Base-by-base conservation (phyloP, 768 basidiomycete species). In the Boletus sensibilis region DNA sequence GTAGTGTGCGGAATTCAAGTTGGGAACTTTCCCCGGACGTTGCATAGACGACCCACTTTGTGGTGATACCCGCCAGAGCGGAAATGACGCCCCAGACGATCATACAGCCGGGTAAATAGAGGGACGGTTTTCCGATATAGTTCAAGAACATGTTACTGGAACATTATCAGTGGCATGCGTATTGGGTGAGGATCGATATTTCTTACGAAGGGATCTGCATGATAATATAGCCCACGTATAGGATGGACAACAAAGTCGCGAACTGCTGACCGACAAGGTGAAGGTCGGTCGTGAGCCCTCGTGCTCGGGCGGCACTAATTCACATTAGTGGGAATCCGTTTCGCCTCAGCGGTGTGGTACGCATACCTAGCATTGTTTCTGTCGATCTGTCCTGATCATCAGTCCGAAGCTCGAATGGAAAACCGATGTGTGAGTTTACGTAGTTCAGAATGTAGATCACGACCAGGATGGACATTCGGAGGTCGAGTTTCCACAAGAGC, bases 111-210 rank as follows among this genome's bases (percentile, higher is more conserved):
- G 88, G 85, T 4, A 88, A 74, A 68, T 88, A 86, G 55, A 84
- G 68, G 0, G 86, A 88, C 4, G 88, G 89, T 64, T 79, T 73
- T 42, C 85, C 87, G 20, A 86, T 81, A 64, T 81, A 78, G 60
- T 86, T 84, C 44, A 88, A 71, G 60, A 87, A 81, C 80, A 88
- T 85, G 64, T 88, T 89, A 11, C 88, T 90, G 56, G n/a, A 54
- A 39, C 37, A 44, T 54, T 3, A 29, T 55, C 59, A 61, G 21
- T 45, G 1, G 29, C 25, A 14, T 41, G 42, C 13, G 23, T n/a
- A 50, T 39, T 14, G 41, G 29, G 18, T 64, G 34, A 44, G 27
- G n/a, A 34, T 35, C n/a, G 43, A 11, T 18, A 16, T 13, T n/a
- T 31, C 64, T 59, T 53, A 76, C 69, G 74, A 74, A n/a, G 76